Percentiles rank a stretch among this genome's conserved stretches.
phyloP scores from a whole-genome alignment of 2,329 filamentous ascomycete genomes.

The Myriangium duriaei region DNA sequence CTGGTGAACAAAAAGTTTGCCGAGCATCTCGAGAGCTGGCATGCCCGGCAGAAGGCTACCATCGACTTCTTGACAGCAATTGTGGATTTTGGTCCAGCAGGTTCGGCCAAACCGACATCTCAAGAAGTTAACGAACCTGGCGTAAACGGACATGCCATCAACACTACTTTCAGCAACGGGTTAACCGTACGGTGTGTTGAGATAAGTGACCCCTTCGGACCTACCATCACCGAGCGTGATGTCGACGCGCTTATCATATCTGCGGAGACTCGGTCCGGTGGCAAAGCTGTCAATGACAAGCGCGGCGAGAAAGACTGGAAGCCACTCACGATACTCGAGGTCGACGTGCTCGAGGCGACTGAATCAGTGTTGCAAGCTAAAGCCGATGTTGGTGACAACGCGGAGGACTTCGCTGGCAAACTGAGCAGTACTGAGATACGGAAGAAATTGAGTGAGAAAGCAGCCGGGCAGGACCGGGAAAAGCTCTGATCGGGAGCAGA shows the following conservation, averaged over 20 bases:
- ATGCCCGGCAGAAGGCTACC: conserved; percentile 54
- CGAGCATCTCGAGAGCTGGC: conserved; percentile 70
- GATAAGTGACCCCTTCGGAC: conserved; percentile 80
- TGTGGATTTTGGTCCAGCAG: conserved; percentile 43
- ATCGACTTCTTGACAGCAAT: conserved; percentile 57
- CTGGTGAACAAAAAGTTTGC: conserved; percentile 82
- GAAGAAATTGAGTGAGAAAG: conserved; percentile 19
- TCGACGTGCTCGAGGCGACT: conserved; percentile 68
- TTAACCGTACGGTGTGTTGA: conserved; percentile 67
- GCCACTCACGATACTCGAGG: conserved; percentile 67
- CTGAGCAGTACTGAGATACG: conserved; percentile 81
- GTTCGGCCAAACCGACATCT: conserved; percentile 16
- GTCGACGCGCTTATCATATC: conserved; percentile 79
- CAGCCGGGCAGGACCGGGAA: background rate
- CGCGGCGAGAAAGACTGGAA: conserved; percentile 65
- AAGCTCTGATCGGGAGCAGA: background rate
- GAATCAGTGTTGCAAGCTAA: conserved; percentile 23
- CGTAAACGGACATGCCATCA: conserved; percentile 41
- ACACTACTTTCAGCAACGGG: conserved; percentile 46
- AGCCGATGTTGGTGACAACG: conserved; percentile 21
- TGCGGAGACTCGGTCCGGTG: conserved; percentile 73
- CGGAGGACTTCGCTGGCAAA: conserved; percentile 61
- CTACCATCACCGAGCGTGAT: conserved; percentile 69
- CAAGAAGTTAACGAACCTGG: conserved; percentile 29
- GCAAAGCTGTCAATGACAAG: conserved; percentile 74